Evolutionary conservation across 208 protist species (phyloP), one percentile per base, ranked within the genome.

Genomic region (Porcisia hertigi): DNA sequence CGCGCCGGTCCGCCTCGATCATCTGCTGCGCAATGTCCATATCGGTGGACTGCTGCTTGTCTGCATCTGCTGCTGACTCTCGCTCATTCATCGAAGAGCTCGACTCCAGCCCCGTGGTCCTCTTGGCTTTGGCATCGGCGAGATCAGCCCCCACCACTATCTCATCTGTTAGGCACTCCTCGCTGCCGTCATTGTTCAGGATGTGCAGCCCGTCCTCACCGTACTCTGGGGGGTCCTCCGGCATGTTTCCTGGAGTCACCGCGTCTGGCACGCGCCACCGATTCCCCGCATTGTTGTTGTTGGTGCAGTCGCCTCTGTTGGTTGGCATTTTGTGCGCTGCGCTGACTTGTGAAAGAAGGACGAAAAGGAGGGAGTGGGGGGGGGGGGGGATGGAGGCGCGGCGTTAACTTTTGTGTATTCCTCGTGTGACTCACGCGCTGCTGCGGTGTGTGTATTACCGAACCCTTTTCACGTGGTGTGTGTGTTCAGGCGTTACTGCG

Each of bases 211-310:
- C 81, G 66, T 86, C 81, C 47, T 86, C 81, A 39, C 78, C 78
- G 77, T 86, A 86, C 49, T 82, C 77, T 43, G 81, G 81, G 12
- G 77, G 81, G 66, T 86, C 81, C 55, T 86, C 81, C 25, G 81
- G 81, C 75, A 84, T 83, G 62, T 77, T 75, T 1, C 39, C 54
- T 18, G 36, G 57, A 12, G 65, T 16, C 1, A 57, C 34, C 0
- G 45, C 16, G 30, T 4, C 25, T 20, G 23, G 20, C 34, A 49
- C 49, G 54, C 36, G 2, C 58, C 23, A 45, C 20, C 30, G 20
- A 41, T 49, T 9, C 39, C 18, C 6, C 20, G 62, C 62, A 49
- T 41, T 1, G 16, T 30, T n/a, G 39, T 2, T 25, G 16, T 2
- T 49, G n/a, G n/a, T n/a, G n/a, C n/a, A n/a, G 20, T 66, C 36